phyloP scores from a whole-genome alignment of 2,329 filamentous ascomycete genomes.

The Aspergillus transmontanensis region DNA sequence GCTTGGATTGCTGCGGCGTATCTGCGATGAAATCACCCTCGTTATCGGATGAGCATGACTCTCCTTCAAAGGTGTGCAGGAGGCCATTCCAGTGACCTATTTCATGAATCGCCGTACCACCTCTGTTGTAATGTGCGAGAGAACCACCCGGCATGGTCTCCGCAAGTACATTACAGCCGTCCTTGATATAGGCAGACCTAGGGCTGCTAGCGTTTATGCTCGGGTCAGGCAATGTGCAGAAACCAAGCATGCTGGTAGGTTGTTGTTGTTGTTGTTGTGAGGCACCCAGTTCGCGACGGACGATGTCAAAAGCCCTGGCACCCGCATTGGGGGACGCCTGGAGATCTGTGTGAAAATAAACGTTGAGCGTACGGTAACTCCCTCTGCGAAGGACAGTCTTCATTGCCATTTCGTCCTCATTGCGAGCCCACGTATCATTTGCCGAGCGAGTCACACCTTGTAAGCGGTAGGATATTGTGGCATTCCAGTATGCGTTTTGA shows the following conservation, averaged over 20 bases:
- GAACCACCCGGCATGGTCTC: slow-evolving; percentile 57
- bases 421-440: slow-evolving; percentile 59
- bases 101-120: slow-evolving; percentile 51
- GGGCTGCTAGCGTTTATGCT: slow-evolving; percentile 42
- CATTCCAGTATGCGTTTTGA: slow-evolving; percentile 50
- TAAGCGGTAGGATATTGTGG: slow-evolving; percentile 54
- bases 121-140: slow-evolving; percentile 52
- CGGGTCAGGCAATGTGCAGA: slow-evolving; percentile 54
- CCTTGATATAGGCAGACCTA: slow-evolving; percentile 48
- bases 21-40: slow-evolving; percentile 48
- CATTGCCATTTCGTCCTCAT: slow-evolving; percentile 52
- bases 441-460: slow-evolving; percentile 52
- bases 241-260: slow-evolving; percentile 50
- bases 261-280: slow-evolving; percentile 23
- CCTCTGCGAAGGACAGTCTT: slow-evolving; percentile 57
- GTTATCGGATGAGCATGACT: slow-evolving; percentile 36
- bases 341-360: slow-evolving; percentile 63
- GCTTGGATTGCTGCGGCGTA: slow-evolving; percentile 54
- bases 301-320: slow-evolving; percentile 29
- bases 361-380: slow-evolving; percentile 57
- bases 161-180: slow-evolving; percentile 62
- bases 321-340: slow-evolving; percentile 28
- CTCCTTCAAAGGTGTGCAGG: slow-evolving; percentile 48
- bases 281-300: slow-evolving; percentile 20
- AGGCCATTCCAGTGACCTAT: slow-evolving; percentile 52